Evolutionary conservation across 2,329 filamentous ascomycete species (phyloP), one percentile per base, ranked within the genome.

Genomic region (Ceratocystiopsis sp.): DNA sequence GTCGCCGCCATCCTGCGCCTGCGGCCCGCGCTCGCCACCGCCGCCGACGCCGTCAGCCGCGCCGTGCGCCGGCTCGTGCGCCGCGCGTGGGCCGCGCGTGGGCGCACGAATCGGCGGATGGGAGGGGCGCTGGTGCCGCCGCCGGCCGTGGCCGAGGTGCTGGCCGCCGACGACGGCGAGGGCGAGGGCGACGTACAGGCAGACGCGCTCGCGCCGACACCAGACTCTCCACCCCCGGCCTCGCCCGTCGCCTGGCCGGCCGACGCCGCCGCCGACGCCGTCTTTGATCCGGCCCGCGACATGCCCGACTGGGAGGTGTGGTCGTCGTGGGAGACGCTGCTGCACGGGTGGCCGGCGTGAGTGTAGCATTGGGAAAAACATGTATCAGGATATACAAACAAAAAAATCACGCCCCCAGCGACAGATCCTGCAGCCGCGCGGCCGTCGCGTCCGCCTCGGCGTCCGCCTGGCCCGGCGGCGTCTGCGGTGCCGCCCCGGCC

Each of bases 341-440:
- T 21, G 21, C 21, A 21, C 21, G 8, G 21, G 4, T 4, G 4
- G 21, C 21, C 21, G 21, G 4, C 8, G 21, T 21, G n/a, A n/a
- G n/a, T n/a, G n/a, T n/a, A n/a, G n/a, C n/a, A n/a, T n/a, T n/a
- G n/a, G n/a, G n/a, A n/a, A n/a, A n/a, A n/a, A n/a, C n/a, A n/a
- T n/a, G n/a, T n/a, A n/a, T n/a, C n/a, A n/a, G n/a, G n/a, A n/a
- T n/a, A n/a, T n/a, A 21, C 4, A 4, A 21, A 21, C 21, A 21
- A 21, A 21, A 8, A 4, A 4, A 4, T 21, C 21, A 21, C 21
- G 21, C 8, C 21, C 21, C 21, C 21, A 21, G 50, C 15, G 60
- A 59, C 58, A 67, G 55, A 40, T 54, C 56, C 49, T 54, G 42
- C 18, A 52, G 32, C n/a, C 46, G 48, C 21, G 38, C 44, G 0